Percentiles rank a stretch among this genome's conserved stretches.
Conservation (phyloP, 306 rosid genomes). For the Cicer yamashitae region DNA sequence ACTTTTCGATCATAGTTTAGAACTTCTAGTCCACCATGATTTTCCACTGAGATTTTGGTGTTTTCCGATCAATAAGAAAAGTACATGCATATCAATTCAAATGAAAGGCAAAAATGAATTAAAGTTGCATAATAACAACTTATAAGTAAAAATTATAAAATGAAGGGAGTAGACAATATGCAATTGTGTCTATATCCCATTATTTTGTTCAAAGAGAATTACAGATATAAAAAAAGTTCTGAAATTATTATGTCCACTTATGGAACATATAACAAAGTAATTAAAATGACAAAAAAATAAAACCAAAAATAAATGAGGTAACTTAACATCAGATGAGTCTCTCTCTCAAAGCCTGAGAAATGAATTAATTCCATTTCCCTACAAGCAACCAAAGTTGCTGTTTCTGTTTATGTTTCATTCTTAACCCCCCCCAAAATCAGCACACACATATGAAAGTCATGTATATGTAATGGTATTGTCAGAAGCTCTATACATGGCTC, state of each 20-base stretch:
- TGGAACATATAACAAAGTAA: background rate
- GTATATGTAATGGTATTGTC: background rate
- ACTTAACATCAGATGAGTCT: background rate
- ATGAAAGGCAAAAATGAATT: background rate
- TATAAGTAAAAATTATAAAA: background rate
- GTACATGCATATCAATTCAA: too few relatives aligned
- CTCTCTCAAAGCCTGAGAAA: background rate
- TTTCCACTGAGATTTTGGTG: too few relatives aligned
- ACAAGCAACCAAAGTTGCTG: constrained; percentile 30
- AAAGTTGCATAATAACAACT: constrained; percentile 19
- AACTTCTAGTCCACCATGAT: too few relatives aligned
- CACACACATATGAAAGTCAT: background rate
- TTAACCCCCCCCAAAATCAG: background rate
- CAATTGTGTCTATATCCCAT: constrained; percentile 7
- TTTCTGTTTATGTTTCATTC: background rate
- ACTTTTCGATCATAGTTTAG: too few relatives aligned
- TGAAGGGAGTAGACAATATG: background rate
- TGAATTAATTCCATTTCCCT: background rate
- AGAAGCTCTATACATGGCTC: background rate
- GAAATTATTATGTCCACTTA: background rate
- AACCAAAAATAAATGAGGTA: background rate
- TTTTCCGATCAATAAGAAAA: too few relatives aligned
- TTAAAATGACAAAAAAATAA: background rate
- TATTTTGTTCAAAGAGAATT: constrained; percentile 19
- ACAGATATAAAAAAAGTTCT: background rate